Conservation (phyloP, 495 filamentous ascomycete species). For the Xylaria palmicola region DNA sequence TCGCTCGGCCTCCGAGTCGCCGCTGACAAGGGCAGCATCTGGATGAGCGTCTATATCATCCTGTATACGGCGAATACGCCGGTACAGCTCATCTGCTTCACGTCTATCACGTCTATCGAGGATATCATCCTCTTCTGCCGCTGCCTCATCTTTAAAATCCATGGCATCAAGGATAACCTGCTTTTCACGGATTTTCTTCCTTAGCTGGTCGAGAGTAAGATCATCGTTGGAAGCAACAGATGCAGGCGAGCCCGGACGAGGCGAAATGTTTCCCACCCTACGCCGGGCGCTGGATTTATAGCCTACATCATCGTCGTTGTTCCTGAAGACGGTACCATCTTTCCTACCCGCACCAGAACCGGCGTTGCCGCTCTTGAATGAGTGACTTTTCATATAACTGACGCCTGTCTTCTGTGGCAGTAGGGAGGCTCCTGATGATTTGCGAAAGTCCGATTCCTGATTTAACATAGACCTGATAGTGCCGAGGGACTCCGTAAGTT, state of each 20-base stretch:
- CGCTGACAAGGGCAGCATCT: constrained; percentile 65
- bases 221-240: constrained; percentile 75
- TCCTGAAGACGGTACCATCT: constrained; percentile 95
- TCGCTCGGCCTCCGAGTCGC: constrained; percentile 84
- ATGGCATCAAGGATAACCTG: constrained; percentile 95
- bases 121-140: constrained; percentile 85
- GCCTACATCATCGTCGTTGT: constrained; percentile 85
- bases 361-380: constrained; percentile 64
- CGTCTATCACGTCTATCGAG: constrained; percentile 87
- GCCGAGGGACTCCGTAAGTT: constrained; percentile 87
- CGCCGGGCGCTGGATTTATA: constrained; percentile 94
- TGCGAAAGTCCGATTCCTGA: constrained; percentile 82
- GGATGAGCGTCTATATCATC: constrained; percentile 96
- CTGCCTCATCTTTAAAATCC: constrained; percentile 92
- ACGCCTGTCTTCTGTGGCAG: constrained; percentile 96
- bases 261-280: constrained; percentile 74
- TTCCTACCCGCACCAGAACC: constrained; percentile 61
- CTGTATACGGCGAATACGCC: constrained; percentile 88
- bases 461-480: constrained; percentile 90
- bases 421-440: constrained; percentile 78
- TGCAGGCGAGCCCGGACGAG: constrained; percentile 69
- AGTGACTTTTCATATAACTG: constrained; percentile 93
- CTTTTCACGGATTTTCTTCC: constrained; percentile 92
- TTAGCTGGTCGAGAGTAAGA: constrained; percentile 78
- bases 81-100: constrained; percentile 91